Evolutionary conservation across 2,329 filamentous ascomycete species (phyloP), one percentile per base, ranked within the genome.

Genomic region (Phyllosticta paracitricarpa): DNA sequence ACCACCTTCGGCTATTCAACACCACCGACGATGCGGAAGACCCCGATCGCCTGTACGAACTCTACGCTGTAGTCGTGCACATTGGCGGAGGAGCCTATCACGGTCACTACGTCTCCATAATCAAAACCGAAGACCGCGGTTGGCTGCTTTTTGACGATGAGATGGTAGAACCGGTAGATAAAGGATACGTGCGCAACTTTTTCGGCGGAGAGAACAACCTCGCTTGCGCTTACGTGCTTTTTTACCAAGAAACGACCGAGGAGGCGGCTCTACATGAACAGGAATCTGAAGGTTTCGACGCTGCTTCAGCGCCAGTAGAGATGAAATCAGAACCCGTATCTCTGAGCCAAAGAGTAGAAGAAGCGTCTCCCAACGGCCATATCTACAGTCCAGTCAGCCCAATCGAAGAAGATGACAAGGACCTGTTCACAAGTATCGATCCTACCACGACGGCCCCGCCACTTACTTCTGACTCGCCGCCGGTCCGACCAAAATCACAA

Each of bases 121-220:
- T 99, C 78, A 99, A 99, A 76, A 97, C 94, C 0, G 87, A 95
- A 70, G 94, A 97, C 71, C 85, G 90, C 59, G 94, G 94, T 28
- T 99, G 94, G 94, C 78, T 99, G 52, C 78, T 99, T 5, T 99
- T 99, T 68, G 94, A 99, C 68, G 94, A 99, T 69, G 94, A 99
- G 76, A 91, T 97, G 85, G 94, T 99, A 4, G 94, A 99, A 73
- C 94, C 94, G 0, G 94, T 99, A 4, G 91, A 97, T 73, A 97
- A 97, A 75, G 87, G 89, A 71, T 99, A 95, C 70, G 94, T 99
- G 48, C 85, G 88, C 66, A 97, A 96, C 72, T 99, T 99, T 76
- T 99, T 99, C 68, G 94, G 94, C 17, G 94, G 97, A 71, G 91
- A 79, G 58, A 76, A 78, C 56, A 91, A 91, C 2, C 84, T 95